A percentile compares a stretch with the other conserved stretches of the same genome.
Conservation (phyloP, 129 eudicot genomes). For the Cynara cardunculus region DNA sequence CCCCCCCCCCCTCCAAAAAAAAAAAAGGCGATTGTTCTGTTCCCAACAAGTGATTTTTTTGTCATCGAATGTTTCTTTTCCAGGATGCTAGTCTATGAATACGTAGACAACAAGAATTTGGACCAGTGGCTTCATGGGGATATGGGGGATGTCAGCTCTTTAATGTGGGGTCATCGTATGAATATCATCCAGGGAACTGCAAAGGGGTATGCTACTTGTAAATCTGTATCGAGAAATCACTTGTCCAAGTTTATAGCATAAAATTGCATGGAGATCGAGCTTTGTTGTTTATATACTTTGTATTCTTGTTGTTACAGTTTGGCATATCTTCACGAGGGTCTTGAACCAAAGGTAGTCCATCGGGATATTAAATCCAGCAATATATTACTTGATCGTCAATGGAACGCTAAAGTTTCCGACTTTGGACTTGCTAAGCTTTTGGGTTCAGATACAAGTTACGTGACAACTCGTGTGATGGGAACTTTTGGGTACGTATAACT, state of each 20-base stretch:
- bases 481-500: slow-evolving; percentile 80
- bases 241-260: not conserved
- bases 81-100: slow-evolving; percentile 98
- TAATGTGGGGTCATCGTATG: slow-evolving; percentile 85
- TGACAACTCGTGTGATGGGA: slow-evolving; percentile 98
- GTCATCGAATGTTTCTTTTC: not conserved
- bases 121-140: slow-evolving; percentile 99
- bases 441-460: slow-evolving; percentile 78
- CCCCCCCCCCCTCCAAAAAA: too few species aligned
- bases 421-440: slow-evolving; percentile 98
- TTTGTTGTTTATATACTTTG: not conserved
- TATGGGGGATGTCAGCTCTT: slow-evolving; percentile 84
- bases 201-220: slow-evolving; percentile 59
- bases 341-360: slow-evolving; percentile 96
- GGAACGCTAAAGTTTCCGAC: slow-evolving; percentile 92
- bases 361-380: slow-evolving; percentile 93
- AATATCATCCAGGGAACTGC: slow-evolving; percentile 83
- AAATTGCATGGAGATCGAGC: not conserved
- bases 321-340: slow-evolving; percentile 97
- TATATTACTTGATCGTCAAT: slow-evolving; percentile 80
- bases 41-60: not conserved
- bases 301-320: slow-evolving; percentile 44
- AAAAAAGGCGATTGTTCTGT: not conserved
- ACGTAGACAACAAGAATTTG: slow-evolving; percentile 87
- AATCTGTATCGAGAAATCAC: not conserved